These are phyloP conservation scores for Fagopyrum esculentum DNA, from an alignment of 148 eudicot species.

Conservation along the genomic window DNA sequence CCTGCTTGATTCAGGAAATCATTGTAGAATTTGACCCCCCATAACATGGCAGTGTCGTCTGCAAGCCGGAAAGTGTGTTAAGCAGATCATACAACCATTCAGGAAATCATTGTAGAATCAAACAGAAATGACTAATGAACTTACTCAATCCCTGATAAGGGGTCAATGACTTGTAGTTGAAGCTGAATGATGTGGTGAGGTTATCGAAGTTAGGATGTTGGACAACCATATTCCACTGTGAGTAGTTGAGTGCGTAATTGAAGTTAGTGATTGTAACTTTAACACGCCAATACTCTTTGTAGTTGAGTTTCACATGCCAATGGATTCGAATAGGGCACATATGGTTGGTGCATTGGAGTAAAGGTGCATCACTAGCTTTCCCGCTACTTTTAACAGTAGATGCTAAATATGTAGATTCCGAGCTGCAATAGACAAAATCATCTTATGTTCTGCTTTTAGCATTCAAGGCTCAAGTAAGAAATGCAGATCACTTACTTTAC, in stretches of 20 bases:
- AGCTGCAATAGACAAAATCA: constrained; percentile 23
- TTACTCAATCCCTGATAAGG: constrained; percentile 73
- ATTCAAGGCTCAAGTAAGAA: background rate
- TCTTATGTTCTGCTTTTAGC: background rate
- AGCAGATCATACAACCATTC: no score
- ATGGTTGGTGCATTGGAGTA: constrained; percentile 70
- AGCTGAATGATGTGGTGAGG: constrained; percentile 82
- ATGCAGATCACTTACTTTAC: constrained; percentile 33
- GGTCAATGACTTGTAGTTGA: constrained; percentile 73
- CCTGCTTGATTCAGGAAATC: constrained; percentile 48
- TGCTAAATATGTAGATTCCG: constrained; percentile 14
- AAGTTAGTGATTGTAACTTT: constrained; percentile 79
- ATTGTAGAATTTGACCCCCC: constrained; percentile 56
- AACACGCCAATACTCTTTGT: constrained; percentile 82
- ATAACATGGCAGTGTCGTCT: constrained; percentile 71
- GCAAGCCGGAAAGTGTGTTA: background rate
- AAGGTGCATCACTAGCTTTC: background rate
- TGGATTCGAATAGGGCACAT: constrained; percentile 92
- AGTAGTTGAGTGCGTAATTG: constrained; percentile 69
- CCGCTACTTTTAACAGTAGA: background rate
- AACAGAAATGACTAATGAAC: constrained; percentile 16
- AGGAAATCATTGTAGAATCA: background rate
- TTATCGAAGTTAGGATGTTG: constrained; percentile 93
- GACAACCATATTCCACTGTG: constrained; percentile 65
- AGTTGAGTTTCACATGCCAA: constrained; percentile 87